Percentiles rank a stretch among this genome's conserved stretches.
Conservation (phyloP, 176 grass and related monocot species). For the sorghum (Sorghum bicolor) region Sorghum_bicolor_NCBIv3 NC_012875.2:1171001-1171500, state of each 20-base stretch:
- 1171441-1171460: too few relatives aligned
- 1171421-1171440: too few relatives aligned
- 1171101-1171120: constrained; percentile 25
- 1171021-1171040: too few relatives aligned
- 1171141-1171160: constrained; percentile 26
- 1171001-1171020: too few relatives aligned
- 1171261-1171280: background rate
- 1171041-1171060: too few relatives aligned
- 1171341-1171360: background rate
- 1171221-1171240: background rate
- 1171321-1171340: too few relatives aligned
- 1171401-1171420: too few relatives aligned
- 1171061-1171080: constrained; percentile 35
- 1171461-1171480: too few relatives aligned
- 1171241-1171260: constrained; percentile 2
- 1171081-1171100: constrained; percentile 37
- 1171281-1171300: background rate
- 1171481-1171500: too few relatives aligned
- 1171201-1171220: background rate
- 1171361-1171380: too few relatives aligned
- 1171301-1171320: too few relatives aligned
- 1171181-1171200: constrained; percentile 21
- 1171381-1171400: too few relatives aligned
- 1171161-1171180: constrained; percentile 34
- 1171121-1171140: constrained; percentile 4